These are phyloP conservation scores for Camelina laxa DNA, from an alignment of 345 rosid genomes.

Conservation along the genomic window DNA sequence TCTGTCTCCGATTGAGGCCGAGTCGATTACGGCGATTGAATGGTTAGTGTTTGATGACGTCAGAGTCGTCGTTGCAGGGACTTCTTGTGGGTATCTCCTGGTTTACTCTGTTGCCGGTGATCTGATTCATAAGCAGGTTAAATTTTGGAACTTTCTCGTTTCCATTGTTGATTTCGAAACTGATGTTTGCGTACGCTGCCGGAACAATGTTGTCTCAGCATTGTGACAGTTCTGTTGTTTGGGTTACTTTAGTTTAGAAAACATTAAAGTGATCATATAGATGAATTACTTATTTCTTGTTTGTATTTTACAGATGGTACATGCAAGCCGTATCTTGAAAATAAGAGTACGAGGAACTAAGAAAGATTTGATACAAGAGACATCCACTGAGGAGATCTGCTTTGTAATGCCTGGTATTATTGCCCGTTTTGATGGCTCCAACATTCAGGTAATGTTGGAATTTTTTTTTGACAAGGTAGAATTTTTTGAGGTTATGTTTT, in stretches of 20 bases:
- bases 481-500: neutral
- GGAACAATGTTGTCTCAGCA: slow-evolving; percentile 1
- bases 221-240: slow-evolving; percentile 14
- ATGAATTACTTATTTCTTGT: neutral
- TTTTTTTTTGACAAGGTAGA: neutral
- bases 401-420: slow-evolving; percentile 75
- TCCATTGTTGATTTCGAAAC: neutral
- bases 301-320: slow-evolving; percentile 55
- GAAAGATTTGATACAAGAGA: slow-evolving; percentile 64
- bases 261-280: neutral
- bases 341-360: slow-evolving; percentile 76
- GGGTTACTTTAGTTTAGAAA: neutral
- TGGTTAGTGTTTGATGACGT: slow-evolving; percentile 85
- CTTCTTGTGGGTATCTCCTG: slow-evolving; percentile 80
- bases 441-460: slow-evolving; percentile 58
- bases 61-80: slow-evolving; percentile 73
- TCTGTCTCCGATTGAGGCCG: slow-evolving; percentile 79
- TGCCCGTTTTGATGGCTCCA: slow-evolving; percentile 85
- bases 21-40: slow-evolving; percentile 69
- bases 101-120: slow-evolving; percentile 70
- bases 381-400: slow-evolving; percentile 72
- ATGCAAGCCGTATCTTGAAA: slow-evolving; percentile 67
- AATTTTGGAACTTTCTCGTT: neutral
- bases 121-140: slow-evolving; percentile 83
- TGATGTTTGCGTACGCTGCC: slow-evolving; percentile 6